Percentiles rank a stretch among this genome's conserved stretches.
Evolutionary conservation across 768 basidiomycete species (phyloP).

Genomic region (Baorangia bicolor): DNA sequence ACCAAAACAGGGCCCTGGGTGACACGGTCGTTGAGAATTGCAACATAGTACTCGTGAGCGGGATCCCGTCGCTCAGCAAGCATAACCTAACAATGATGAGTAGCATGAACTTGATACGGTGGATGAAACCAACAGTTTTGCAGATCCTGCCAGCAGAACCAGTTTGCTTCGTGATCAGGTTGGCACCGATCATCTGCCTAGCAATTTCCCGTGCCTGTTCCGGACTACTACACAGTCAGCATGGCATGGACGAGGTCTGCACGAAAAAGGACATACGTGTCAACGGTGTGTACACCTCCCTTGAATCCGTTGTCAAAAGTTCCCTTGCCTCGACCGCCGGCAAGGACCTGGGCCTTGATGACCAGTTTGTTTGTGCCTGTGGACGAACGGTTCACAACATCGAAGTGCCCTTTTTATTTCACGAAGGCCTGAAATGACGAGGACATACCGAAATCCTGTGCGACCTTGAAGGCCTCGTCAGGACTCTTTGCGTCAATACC

Average conservation of each 20-base stretch:
- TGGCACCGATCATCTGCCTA: slow-evolving; percentile 88
- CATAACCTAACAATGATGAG: slow-evolving; percentile 74
- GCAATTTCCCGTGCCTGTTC: slow-evolving; percentile 87
- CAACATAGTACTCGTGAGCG: slow-evolving; percentile 96
- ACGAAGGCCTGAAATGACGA: background rate
- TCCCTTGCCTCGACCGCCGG: slow-evolving; percentile 98
- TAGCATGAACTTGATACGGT: background rate
- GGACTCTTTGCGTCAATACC: slow-evolving; percentile 84
- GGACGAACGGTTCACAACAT: background rate
- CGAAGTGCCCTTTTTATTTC: background rate
- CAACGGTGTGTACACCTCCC: slow-evolving; percentile 94
- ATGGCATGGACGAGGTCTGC: background rate
- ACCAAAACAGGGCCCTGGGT: slow-evolving; percentile 90
- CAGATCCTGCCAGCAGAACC: slow-evolving; percentile 89
- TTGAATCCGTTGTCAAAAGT: slow-evolving; percentile 94
- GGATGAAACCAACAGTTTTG: slow-evolving; percentile 71
- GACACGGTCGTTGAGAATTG: slow-evolving; percentile 92
- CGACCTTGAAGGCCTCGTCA: slow-evolving; percentile 86
- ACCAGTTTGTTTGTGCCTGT: slow-evolving; percentile 78
- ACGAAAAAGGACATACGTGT: slow-evolving; percentile 53
- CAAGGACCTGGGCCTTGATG: slow-evolving; percentile 98
- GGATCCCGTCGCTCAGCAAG: slow-evolving; percentile 93
- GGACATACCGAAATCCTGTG: slow-evolving; percentile 78
- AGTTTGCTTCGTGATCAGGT: slow-evolving; percentile 98
- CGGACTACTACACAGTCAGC: slow-evolving; percentile 50